phyloP scores from a whole-genome alignment of 495 filamentous ascomycete species.

The Tuber umbilicatum region DNA sequence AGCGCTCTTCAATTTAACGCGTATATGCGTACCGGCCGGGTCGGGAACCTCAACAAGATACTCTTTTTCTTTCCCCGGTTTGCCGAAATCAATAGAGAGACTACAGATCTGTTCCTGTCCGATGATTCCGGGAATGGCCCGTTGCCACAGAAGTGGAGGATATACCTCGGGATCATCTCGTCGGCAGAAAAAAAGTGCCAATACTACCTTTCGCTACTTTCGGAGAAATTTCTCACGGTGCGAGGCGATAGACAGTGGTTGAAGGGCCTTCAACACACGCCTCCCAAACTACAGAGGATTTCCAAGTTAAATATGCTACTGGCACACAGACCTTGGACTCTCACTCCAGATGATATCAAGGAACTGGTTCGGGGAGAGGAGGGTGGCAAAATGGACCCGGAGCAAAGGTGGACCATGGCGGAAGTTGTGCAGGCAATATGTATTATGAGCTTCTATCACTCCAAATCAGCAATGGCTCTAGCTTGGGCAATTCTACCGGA shows the following conservation, averaged over 20 bases:
- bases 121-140: conserved; percentile 33
- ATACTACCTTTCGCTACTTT: conserved; percentile 33
- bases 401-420: conserved; percentile 34
- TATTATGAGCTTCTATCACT: conserved; percentile 36
- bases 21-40: conserved; percentile 34
- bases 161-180: conserved; percentile 29
- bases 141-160: conserved; percentile 30
- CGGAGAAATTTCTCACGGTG: conserved; percentile 33
- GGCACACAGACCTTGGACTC: conserved; percentile 33
- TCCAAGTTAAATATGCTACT: conserved; percentile 37
- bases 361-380: conserved; percentile 30
- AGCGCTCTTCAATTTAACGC: conserved; percentile 24
- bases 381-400: conserved; percentile 21
- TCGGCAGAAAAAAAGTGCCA: conserved; percentile 33
- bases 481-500: conserved; percentile 33
- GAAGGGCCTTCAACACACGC: conserved; percentile 28
- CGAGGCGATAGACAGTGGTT: conserved; percentile 33
- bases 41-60: conserved; percentile 34
- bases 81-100: conserved; percentile 30
- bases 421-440: conserved; percentile 33
- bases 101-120: conserved; percentile 33
- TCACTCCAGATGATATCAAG: conserved; percentile 26
- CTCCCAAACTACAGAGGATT: conserved; percentile 30
- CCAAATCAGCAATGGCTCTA: conserved; percentile 34
- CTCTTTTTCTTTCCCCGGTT: conserved; percentile 33